Evolutionary conservation across 345 rosid genomes (phyloP), one percentile per base, ranked within the genome.

Genomic region (Acer campestre): DNA sequence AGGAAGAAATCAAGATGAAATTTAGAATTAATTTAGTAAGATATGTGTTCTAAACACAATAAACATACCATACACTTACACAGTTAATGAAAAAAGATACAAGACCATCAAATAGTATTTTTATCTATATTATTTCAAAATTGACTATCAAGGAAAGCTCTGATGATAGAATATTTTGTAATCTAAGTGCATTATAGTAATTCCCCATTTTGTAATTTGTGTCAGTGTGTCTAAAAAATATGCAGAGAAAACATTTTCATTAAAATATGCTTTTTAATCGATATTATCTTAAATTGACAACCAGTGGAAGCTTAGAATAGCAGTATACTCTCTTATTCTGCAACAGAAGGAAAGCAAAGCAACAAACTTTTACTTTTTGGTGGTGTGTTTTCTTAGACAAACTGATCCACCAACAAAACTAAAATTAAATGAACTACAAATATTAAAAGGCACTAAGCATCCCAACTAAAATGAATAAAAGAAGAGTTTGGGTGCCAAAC

Each of bases 241-340:
- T 25, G 25, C 25, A 25, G 1, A 25, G 25, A 25, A 25, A 25
- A 25, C 25, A 25, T 25, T 25, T 25, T 25, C 25, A 25, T 25
- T 25, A 25, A 25, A 25, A 25, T 25, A n/a, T n/a, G n/a, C n/a
- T n/a, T n/a, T n/a, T n/a, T n/a, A n/a, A 1, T 3, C 5, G 2
- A 10, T 35, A 58, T 20, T 38, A 56, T 35, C 18, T 9, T 10
- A 8, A 25, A 72, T 13, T 66, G 25, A 64, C 3, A 66, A 72
- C 27, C 4, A 11, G 61, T 10, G 64, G 20, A 13, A 1, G 70
- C 22, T 78, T 44, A 35, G 56, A 69, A 44, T 44, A 23, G 65
- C 13, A 90, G 91, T 90, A 92, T 95, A 95, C 96, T 95, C 98
- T 88, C 99, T 88, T 68, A 96, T 92, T n/a, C 25, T 25, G 25